Evolutionary conservation across 441 rosid genomes (phyloP).

Genomic region (Gossypium schwendimanii): DNA sequence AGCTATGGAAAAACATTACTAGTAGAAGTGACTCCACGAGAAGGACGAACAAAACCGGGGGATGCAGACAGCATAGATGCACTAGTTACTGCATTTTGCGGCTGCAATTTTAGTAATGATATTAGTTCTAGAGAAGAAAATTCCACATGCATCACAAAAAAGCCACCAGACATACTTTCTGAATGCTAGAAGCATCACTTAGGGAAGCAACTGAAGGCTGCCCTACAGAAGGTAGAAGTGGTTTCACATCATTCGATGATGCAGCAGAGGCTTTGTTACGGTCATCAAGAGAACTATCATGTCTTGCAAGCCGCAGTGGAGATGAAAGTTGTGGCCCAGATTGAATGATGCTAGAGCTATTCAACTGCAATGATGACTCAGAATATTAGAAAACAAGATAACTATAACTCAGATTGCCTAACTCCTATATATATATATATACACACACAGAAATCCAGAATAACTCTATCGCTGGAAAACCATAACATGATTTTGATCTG

Average conservation of each 20-base stretch:
- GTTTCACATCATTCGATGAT: slow-evolving; percentile 46
- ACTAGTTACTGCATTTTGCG: slow-evolving; percentile 38
- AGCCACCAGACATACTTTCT: slow-evolving; percentile 45
- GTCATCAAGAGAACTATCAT: slow-evolving; percentile 55
- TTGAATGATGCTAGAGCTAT: slow-evolving; percentile 31
- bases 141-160: not conserved
- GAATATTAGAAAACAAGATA: not conserved
- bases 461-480: not conserved
- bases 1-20: slow-evolving; percentile 39
- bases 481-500: not conserved
- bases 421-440: not conserved
- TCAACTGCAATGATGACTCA: slow-evolving; percentile 34
- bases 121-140: not conserved
- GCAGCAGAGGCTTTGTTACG: slow-evolving; percentile 33
- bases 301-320: slow-evolving; percentile 45
- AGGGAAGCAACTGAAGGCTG: slow-evolving; percentile 35
- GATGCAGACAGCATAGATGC: slow-evolving; percentile 44
- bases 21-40: slow-evolving; percentile 70
- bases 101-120: slow-evolving; percentile 15
- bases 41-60: slow-evolving; percentile 59
- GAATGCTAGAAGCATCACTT: slow-evolving; percentile 47
- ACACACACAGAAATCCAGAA: not conserved
- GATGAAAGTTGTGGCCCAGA: slow-evolving; percentile 49
- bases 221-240: slow-evolving; percentile 34
- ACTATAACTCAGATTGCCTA: not conserved